Percentiles rank a stretch among this genome's conserved stretches.
Conservation (phyloP, 2,329 filamentous ascomycete genomes). For the Lasiodiplodia citricola region DNA sequence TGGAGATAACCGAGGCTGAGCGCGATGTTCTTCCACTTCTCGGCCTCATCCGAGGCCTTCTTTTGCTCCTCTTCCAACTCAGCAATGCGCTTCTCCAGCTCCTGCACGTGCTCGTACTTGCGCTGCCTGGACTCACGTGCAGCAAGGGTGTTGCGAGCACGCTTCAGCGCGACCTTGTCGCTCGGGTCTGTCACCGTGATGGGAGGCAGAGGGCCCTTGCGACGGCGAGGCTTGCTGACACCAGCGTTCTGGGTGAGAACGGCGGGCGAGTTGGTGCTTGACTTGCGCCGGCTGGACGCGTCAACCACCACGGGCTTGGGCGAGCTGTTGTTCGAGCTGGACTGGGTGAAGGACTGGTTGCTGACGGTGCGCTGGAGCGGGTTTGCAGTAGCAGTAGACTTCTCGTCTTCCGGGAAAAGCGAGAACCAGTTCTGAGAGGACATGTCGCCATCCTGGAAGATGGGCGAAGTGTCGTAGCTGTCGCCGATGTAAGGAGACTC, state of each 20-base stretch:
- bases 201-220: constrained; percentile 79
- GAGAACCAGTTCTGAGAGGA: constrained; percentile 71
- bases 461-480: constrained; percentile 77
- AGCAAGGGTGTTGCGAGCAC: constrained; percentile 89
- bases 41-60: constrained; percentile 50
- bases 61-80: constrained; percentile 63
- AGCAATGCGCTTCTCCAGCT: constrained; percentile 74
- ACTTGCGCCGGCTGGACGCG: constrained; percentile 43
- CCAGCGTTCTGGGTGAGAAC: constrained; percentile 69
- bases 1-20: constrained; percentile 38
- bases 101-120: constrained; percentile 77
- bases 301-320: constrained; percentile 37
- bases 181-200: constrained; percentile 72
- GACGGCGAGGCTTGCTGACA: constrained; percentile 71
- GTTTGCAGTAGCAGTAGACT: constrained; percentile 37
- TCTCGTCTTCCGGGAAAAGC: constrained; percentile 66
- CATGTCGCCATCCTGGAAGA: constrained; percentile 66
- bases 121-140: constrained; percentile 91
- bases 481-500: constrained; percentile 76
- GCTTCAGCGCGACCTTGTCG: constrained; percentile 85
- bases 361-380: constrained; percentile 49
- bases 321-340: constrained; percentile 43
- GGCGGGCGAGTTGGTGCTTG: constrained; percentile 52
- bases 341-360: constrained; percentile 44
- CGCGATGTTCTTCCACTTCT: constrained; percentile 41